Evolutionary conservation across 805 yeast genomes (phyloP).

Genomic region (Candida caryicola): DNA sequence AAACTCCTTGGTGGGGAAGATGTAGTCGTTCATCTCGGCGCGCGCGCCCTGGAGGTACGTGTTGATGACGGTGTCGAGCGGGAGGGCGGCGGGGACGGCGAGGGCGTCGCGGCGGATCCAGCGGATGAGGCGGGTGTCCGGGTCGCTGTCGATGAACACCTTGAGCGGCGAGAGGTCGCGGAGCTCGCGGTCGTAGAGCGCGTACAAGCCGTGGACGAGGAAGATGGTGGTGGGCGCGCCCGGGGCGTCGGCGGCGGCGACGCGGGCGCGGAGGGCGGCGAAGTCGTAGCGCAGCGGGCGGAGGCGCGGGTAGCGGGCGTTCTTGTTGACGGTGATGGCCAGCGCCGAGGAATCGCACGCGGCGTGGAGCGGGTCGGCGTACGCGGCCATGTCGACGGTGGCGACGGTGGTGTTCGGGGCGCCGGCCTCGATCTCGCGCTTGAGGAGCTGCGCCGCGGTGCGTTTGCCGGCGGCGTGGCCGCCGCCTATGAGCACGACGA

Average conservation of each 20-base stretch:
- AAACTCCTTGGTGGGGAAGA: slow-evolving; percentile 63
- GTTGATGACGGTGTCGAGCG: slow-evolving; percentile 39
- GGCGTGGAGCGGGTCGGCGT: slow-evolving; percentile 20
- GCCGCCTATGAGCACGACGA: slow-evolving; percentile 54
- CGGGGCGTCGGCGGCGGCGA: slow-evolving; percentile 10
- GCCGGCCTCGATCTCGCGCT: slow-evolving; percentile 18
- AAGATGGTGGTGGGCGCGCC: slow-evolving; percentile 25
- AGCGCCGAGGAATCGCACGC: slow-evolving; percentile 18
- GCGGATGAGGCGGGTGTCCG: slow-evolving; percentile 79
- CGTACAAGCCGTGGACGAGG: slow-evolving; percentile 76
- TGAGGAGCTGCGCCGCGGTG: slow-evolving; percentile 37
- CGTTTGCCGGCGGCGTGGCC: slow-evolving; percentile 60
- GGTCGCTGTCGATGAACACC: slow-evolving; percentile 78
- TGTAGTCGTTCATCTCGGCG: slow-evolving; percentile 64
- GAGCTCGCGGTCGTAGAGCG: slow-evolving; percentile 61
- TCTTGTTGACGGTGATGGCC: slow-evolving; percentile 29
- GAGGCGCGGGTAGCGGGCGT: slow-evolving; percentile 17
- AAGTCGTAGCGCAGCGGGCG: slow-evolving; percentile 47
- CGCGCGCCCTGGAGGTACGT: slow-evolving; percentile 56
- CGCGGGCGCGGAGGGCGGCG: slow-evolving; percentile 19
- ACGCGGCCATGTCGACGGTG: slow-evolving; percentile 46
- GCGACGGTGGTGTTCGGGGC: slow-evolving; percentile 18
- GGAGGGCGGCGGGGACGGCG: slow-evolving; percentile 5
- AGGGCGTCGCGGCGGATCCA: slow-evolving; percentile 56
- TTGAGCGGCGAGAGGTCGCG: slow-evolving; percentile 58